Evolutionary conservation across 768 basidiomycete genomes (phyloP), one percentile per base, ranked within the genome.

Genomic region (Baorangia bicolor): DNA sequence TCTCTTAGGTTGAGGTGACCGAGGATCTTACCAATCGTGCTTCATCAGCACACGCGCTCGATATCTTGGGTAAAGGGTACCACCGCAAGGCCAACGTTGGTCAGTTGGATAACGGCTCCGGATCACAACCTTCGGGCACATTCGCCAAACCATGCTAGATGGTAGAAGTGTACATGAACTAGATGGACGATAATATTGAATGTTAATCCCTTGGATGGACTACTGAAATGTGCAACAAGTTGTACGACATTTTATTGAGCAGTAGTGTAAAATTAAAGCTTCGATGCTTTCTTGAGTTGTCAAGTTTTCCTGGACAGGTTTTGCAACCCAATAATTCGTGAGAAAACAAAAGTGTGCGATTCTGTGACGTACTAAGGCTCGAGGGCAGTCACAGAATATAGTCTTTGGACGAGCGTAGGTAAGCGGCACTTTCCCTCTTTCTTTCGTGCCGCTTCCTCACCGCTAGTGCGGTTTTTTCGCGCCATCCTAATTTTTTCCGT

Each of bases 71-170:
- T 43, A 54, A 64, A 44, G 53, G 70, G 56, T 58, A 58, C 62
- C 65, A 58, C 58, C 65, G 51, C 53, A 59, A 34, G 62, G 65
- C 60, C 69, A 74, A 14, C 71, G 73, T 39, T 37, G 59, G 85
- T 80, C 38, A 74, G 71, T 60, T 88, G 52, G 78, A 82, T 27
- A 58, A 74, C 43, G 81, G 78, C 1, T 77, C 80, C 2, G 81
- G 77, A 9, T 77, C 75, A 31, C 59, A 71, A 52, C 64, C 75
- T 37, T 82, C 77, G 44, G 87, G 88, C 13, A 89, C 89, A 4
- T 90, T 81, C 65, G 78, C 87, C 45, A 87, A 84, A 64, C 72
- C 81, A n/a, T 91, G 88, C 68, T 90, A 74, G 31, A 37, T 33
- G 55, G 28, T 46, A n/a, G 37, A 56, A 39, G 21, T 45, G 16